Evolutionary conservation across 2,329 filamentous ascomycete genomes (phyloP).

Genomic region (Colletotrichum cereale): DNA sequence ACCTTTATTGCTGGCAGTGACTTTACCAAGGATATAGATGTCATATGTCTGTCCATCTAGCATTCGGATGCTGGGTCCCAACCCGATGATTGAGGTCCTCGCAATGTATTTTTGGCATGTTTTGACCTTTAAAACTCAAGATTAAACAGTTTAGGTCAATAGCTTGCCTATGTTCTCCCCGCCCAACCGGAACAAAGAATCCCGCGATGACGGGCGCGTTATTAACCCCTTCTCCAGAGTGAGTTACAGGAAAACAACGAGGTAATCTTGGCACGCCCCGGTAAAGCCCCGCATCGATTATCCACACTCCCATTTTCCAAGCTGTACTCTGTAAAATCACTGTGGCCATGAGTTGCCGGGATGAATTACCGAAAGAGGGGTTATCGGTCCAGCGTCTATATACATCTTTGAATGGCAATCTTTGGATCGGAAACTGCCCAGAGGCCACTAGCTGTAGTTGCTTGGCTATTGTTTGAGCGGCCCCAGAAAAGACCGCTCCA

Average conservation of each 20-base stretch:
- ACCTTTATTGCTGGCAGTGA: not conserved
- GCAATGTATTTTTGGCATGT: too few species aligned
- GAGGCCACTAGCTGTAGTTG: conserved; percentile 16
- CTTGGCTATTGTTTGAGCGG: conserved; percentile 26
- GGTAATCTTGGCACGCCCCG: not conserved
- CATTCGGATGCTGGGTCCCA: not conserved
- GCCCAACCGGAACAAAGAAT: not conserved
- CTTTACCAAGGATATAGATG: not conserved
- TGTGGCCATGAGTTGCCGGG: conserved; percentile 4
- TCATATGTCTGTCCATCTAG: not conserved
- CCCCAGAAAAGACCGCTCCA: too few species aligned
- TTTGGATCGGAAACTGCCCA: conserved; percentile 7
- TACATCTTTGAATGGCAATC: conserved; percentile 7
- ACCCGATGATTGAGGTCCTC: too few species aligned
- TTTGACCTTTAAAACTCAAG: too few species aligned
- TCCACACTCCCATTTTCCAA: not conserved
- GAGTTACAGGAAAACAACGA: not conserved
- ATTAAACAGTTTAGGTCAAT: too few species aligned
- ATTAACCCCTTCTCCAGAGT: too few species aligned
- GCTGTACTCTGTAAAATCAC: not conserved
- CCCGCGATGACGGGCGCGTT: not conserved
- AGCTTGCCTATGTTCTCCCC: too few species aligned
- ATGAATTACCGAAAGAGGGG: conserved; percentile 17
- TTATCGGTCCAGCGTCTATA: conserved; percentile 7
- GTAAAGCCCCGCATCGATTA: conserved; percentile 15